Percentiles rank a stretch among this genome's conserved stretches.
phyloP scores from a whole-genome alignment of 2,329 filamentous ascomycete genomes.

The Tetracladium maxilliforme region DNA sequence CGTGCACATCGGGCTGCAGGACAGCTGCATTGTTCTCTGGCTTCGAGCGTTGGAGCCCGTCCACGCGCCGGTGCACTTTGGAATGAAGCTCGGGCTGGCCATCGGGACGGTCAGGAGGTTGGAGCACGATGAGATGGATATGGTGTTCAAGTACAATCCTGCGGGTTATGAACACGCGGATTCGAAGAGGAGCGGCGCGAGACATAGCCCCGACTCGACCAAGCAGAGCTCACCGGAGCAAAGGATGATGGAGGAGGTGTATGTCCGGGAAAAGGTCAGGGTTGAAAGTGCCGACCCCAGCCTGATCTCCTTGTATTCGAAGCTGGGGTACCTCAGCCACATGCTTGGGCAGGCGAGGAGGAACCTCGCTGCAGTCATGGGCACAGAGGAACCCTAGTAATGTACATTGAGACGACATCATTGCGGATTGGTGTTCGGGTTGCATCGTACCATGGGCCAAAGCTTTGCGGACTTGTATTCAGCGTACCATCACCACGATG shows the following conservation, averaged over 20 bases:
- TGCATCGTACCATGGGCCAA: too few relatives aligned
- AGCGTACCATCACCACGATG: too few relatives aligned
- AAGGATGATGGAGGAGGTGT: constrained; percentile 57
- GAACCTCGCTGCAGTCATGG: too few relatives aligned
- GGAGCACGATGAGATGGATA: constrained; percentile 69
- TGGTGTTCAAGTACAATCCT: constrained; percentile 52
- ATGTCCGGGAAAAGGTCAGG: constrained; percentile 76
- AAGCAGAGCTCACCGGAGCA: constrained; percentile 9
- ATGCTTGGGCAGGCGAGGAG: too few relatives aligned
- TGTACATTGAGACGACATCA: too few relatives aligned
- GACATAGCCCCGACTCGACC: constrained; percentile 1
- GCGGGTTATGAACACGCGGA: not conserved
- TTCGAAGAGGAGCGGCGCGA: not conserved
- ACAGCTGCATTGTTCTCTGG: constrained; percentile 55
- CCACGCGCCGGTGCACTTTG: constrained; percentile 42
- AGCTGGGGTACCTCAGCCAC: too few relatives aligned
- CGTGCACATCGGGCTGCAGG: constrained; percentile 56
- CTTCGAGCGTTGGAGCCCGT: constrained; percentile 57
- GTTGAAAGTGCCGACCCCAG: too few relatives aligned
- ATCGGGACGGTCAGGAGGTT: constrained; percentile 49
- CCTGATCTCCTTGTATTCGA: too few relatives aligned
- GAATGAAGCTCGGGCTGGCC: constrained; percentile 54
- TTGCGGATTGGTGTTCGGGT: too few relatives aligned
- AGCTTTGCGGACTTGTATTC: too few relatives aligned
- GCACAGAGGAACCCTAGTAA: too few relatives aligned